These are phyloP conservation scores for Flaveria linearis DNA, from an alignment of 129 eudicot species.

Conservation along the genomic window DNA sequence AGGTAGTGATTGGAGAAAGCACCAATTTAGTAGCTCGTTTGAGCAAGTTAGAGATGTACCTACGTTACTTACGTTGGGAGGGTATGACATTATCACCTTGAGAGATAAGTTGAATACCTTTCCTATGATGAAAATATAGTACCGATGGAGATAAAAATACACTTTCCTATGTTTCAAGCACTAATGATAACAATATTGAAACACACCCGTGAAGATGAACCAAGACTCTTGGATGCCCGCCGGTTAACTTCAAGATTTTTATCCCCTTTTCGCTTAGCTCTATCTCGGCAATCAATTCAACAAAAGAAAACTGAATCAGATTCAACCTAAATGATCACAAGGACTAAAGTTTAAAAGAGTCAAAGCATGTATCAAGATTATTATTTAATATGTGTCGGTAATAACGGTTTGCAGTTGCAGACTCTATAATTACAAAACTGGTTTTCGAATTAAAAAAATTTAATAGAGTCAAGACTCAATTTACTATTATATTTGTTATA, in stretches of 20 bases:
- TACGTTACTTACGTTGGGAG: too few relatives aligned
- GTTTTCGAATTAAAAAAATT: neutral
- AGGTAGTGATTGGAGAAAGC: too few relatives aligned
- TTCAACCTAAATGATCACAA: slow-evolving; percentile 63
- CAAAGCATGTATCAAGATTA: slow-evolving; percentile 2
- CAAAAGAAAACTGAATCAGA: slow-evolving; percentile 83
- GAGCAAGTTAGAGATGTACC: too few relatives aligned
- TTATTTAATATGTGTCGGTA: too few relatives aligned
- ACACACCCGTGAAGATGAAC: slow-evolving; percentile 77
- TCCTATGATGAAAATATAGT: neutral
- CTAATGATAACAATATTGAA: neutral
- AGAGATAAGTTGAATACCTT: too few relatives aligned
- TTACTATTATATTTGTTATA: too few relatives aligned
- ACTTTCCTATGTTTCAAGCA: neutral
- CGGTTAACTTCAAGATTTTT: slow-evolving; percentile 79
- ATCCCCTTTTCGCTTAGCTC: slow-evolving; percentile 66
- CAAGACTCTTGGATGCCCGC: slow-evolving; percentile 78
- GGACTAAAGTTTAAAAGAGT: neutral
- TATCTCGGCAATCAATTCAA: slow-evolving; percentile 86
- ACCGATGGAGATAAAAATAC: too few relatives aligned
- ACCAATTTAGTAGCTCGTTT: too few relatives aligned
- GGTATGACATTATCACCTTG: too few relatives aligned
- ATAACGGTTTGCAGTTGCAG: too few relatives aligned
- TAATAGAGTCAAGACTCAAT: neutral
- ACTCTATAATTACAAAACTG: neutral